Conservation (phyloP, 225 moss, liverwort and hornwort species). For the Climacium dendroides region DNA sequence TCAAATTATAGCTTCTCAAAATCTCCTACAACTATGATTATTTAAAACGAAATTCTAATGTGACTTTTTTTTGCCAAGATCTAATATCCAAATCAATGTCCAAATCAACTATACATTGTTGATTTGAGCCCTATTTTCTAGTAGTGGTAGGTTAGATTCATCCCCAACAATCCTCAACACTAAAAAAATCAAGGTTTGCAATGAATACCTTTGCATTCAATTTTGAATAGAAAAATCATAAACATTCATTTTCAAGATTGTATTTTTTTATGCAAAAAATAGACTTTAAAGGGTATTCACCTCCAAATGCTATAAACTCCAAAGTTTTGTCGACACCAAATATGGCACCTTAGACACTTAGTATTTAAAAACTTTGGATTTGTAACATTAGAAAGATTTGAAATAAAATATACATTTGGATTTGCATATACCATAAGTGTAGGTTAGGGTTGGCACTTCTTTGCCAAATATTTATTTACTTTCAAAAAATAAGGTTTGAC, state of each 20-base stretch:
- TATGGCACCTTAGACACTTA: neutral
- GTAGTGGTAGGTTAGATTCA: no score
- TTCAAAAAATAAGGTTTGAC: no score
- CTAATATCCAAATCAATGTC: no score
- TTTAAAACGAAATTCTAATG: neutral
- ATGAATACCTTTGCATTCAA: neutral
- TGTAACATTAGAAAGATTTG: neutral
- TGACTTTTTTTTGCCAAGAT: neutral
- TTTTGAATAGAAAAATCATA: no score
- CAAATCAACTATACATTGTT: no score
- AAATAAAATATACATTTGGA: neutral
- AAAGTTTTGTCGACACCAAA: neutral
- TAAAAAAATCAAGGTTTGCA: no score
- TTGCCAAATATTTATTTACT: no score
- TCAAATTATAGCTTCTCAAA: neutral
- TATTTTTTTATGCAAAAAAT: neutral
- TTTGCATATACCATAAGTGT: no score
- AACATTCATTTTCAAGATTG: neutral
- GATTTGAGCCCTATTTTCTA: no score
- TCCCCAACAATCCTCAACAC: neutral
- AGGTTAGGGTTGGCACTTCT: no score
- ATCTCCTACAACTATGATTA: no score
- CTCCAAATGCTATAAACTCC: neutral
- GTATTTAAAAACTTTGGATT: neutral
- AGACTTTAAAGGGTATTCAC: neutral